phyloP scores from a whole-genome alignment of 1,139 yeast species.

The Arxiozyma telluris region DNA sequence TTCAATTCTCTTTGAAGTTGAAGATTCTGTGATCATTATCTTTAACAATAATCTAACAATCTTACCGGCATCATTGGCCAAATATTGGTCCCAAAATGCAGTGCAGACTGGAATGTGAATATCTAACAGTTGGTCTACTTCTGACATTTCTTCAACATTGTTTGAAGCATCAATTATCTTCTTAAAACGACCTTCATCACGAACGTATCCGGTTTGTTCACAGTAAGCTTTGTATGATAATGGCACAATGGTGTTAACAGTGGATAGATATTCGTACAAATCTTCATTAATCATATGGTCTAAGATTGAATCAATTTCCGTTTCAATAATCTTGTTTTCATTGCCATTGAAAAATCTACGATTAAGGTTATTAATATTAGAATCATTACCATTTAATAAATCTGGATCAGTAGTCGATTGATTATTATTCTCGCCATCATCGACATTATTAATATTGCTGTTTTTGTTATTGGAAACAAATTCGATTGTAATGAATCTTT shows the following conservation, averaged over 20 bases:
- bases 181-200: conserved; percentile 10
- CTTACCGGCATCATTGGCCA: conserved; percentile 10
- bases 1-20: conserved; percentile 10
- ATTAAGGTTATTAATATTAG: too few species aligned
- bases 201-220: conserved; percentile 9
- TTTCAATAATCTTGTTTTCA: conserved; percentile 5
- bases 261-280: conserved; percentile 14
- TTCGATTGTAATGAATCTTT: conserved; percentile 10
- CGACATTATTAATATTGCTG: background rate
- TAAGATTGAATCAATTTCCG: conserved; percentile 5
- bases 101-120: conserved; percentile 18
- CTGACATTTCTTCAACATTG: conserved; percentile 3
- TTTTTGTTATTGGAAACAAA: background rate
- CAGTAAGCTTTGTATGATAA: conserved; percentile 14
- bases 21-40: conserved; percentile 12
- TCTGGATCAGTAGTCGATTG: background rate
- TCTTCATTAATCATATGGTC: conserved; percentile 12
- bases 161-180: conserved; percentile 1
- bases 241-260: conserved; percentile 16
- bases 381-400: background rate
- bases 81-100: conserved; percentile 15
- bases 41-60: conserved; percentile 10
- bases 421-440: background rate
- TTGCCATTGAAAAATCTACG: conserved; percentile 1
- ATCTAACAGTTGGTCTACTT: conserved; percentile 14